These are phyloP conservation scores for Corymbia citriodora DNA, from an alignment of 441 rosid genomes.

Conservation along the genomic window DNA sequence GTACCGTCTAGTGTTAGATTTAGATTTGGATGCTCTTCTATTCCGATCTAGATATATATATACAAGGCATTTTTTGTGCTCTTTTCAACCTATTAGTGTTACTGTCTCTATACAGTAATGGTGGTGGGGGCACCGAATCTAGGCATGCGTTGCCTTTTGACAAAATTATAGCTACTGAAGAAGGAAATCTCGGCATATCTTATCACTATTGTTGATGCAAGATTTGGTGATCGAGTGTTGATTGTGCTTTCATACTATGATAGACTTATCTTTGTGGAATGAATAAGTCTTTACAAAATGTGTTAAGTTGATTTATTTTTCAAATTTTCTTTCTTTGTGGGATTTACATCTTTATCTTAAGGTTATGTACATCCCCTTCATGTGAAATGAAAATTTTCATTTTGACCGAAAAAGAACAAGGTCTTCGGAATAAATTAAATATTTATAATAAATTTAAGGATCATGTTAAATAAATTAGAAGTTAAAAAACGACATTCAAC, in stretches of 20 bases:
- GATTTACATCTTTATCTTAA: neutral
- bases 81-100: neutral
- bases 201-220: neutral
- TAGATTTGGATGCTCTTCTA: neutral
- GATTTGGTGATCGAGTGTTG: neutral
- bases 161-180: neutral
- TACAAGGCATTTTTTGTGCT: neutral
- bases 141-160: neutral
- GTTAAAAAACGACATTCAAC: fast-evolving
- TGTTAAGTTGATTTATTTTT: too few relatives aligned
- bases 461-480: fast-evolving
- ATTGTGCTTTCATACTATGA: neutral
- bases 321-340: neutral
- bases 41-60: neutral
- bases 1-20: neutral
- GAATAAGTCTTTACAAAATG: neutral
- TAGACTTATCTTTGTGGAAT: neutral
- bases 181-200: neutral
- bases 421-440: neutral
- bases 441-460: fast-evolving
- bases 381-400: neutral
- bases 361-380: neutral
- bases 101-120: neutral
- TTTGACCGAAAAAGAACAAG: neutral
- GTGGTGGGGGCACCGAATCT: neutral